Conservation (phyloP, 2,329 filamentous ascomycete species). For the Colletotrichum costaricense region DNA sequence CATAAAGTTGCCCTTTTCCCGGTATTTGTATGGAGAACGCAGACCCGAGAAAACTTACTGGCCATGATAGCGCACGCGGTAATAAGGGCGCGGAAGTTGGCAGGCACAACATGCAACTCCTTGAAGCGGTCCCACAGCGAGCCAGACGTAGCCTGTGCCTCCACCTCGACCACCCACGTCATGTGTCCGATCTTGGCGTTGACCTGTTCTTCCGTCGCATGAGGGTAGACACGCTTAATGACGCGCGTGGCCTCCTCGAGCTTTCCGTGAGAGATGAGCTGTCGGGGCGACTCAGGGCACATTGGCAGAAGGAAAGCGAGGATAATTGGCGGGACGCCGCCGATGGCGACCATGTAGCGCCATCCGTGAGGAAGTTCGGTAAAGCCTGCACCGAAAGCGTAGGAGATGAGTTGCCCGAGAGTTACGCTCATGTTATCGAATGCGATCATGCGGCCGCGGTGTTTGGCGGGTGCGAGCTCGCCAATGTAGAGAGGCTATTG, state of each 20-base stretch:
- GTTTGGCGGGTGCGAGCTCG: constrained; percentile 61
- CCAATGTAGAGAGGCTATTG: constrained; percentile 54
- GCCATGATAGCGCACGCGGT: constrained; percentile 62
- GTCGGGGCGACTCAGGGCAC: constrained; percentile 61
- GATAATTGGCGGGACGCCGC: constrained; percentile 58
- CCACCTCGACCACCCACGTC: constrained; percentile 50
- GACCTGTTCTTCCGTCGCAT: constrained; percentile 55
- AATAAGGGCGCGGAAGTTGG: constrained; percentile 57
- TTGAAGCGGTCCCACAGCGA: constrained; percentile 56
- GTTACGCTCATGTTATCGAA: constrained; percentile 61
- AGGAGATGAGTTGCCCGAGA: constrained; percentile 54
- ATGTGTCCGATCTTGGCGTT: constrained; percentile 57
- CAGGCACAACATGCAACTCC: constrained; percentile 56
- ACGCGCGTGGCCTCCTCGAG: constrained; percentile 52
- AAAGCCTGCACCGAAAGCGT: constrained; percentile 54
- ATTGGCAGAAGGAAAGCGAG: constrained; percentile 56
- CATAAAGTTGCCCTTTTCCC: too few relatives aligned
- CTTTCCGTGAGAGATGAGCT: constrained; percentile 56
- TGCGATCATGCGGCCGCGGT: constrained; percentile 60
- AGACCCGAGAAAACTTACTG: constrained; percentile 33
- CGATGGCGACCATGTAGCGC: constrained; percentile 61
- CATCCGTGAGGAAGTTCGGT: constrained; percentile 56
- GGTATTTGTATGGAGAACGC: background rate
- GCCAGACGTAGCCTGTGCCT: constrained; percentile 50
- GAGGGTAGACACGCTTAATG: constrained; percentile 54